A percentile compares a stretch with the other conserved stretches of the same genome.
These are phyloP conservation scores for Geotrichum candidum DNA, from an alignment of 1,139 yeast genomes.

Conservation along the genomic window DNA sequence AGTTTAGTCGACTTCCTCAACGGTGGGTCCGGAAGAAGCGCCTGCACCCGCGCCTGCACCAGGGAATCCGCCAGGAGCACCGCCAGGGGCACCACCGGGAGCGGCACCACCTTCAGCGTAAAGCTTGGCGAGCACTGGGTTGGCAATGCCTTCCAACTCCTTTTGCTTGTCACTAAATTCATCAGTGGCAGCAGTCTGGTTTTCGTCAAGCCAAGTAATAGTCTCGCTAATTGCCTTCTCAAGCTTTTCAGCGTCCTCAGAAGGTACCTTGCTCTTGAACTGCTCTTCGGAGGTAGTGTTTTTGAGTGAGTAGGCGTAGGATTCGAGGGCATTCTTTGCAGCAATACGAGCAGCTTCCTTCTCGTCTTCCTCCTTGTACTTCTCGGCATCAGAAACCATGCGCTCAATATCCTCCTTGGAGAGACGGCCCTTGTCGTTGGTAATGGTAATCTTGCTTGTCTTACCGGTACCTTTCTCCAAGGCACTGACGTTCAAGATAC, in stretches of 20 bases:
- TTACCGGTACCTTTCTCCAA: conserved; percentile 88
- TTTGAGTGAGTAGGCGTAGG: conserved; percentile 86
- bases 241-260: conserved; percentile 70
- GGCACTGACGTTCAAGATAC: conserved; percentile 90
- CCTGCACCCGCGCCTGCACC: conserved; percentile 32
- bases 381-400: conserved; percentile 90
- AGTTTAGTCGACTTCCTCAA: conserved; percentile 16
- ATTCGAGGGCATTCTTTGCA: conserved; percentile 84
- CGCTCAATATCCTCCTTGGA: conserved; percentile 91
- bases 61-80: conserved; percentile 60
- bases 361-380: conserved; percentile 79
- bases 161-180: conserved; percentile 86
- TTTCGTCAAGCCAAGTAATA: conserved; percentile 81
- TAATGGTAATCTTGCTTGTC: conserved; percentile 73
- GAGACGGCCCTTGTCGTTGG: conserved; percentile 94
- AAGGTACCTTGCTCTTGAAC: conserved; percentile 77
- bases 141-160: conserved; percentile 88
- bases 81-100: conserved; percentile 57
- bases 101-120: conserved; percentile 52
- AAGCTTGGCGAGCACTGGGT: conserved; percentile 91
- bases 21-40: conserved; percentile 23
- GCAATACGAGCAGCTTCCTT: conserved; percentile 73
- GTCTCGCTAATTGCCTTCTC: conserved; percentile 81
- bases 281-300: conserved; percentile 74
- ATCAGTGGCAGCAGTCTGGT: conserved; percentile 82